Evolutionary conservation across 768 basidiomycete species (phyloP).

Genomic region (Porphyrellus cyaneotinctus): DNA sequence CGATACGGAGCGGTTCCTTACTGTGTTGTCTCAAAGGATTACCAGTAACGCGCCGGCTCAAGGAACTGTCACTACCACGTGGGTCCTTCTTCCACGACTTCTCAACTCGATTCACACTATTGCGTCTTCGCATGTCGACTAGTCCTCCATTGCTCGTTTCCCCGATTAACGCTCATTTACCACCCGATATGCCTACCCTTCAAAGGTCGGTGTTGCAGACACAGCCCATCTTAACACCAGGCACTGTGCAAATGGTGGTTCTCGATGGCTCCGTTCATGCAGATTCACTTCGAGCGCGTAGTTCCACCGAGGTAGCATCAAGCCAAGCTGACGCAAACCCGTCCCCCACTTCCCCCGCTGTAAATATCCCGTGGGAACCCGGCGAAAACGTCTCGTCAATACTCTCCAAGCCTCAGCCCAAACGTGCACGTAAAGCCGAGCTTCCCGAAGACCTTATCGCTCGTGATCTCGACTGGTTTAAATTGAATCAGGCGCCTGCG

Average conservation of each 20-base stretch:
- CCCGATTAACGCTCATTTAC: not conserved
- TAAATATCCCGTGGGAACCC: not conserved
- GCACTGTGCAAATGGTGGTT: not conserved
- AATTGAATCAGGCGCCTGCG: slow-evolving; percentile 7
- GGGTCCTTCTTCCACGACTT: slow-evolving; percentile 7
- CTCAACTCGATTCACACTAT: slow-evolving; percentile 2
- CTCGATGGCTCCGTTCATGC: not conserved
- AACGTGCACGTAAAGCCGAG: slow-evolving; percentile 19
- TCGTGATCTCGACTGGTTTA: slow-evolving; percentile 32
- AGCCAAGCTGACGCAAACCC: not conserved
- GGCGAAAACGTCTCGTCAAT: not conserved
- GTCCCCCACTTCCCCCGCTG: not conserved
- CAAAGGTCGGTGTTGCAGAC: not conserved
- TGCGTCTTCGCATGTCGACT: not conserved
- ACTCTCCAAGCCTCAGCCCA: slow-evolving; percentile 25
- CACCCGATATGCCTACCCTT: not conserved
- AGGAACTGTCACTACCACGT: slow-evolving; percentile 3
- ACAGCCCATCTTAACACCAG: not conserved
- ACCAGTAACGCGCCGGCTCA: not conserved
- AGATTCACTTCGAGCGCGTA: not conserved
- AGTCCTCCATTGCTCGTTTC: slow-evolving; percentile 3
- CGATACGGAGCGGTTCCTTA: slow-evolving; percentile 5
- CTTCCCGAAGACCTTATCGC: slow-evolving; percentile 23
- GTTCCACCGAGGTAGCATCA: not conserved
- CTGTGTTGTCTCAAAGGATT: not conserved